Base-by-base conservation (phyloP, 139 green algal species). In the Picochlorum sp. region DNA sequence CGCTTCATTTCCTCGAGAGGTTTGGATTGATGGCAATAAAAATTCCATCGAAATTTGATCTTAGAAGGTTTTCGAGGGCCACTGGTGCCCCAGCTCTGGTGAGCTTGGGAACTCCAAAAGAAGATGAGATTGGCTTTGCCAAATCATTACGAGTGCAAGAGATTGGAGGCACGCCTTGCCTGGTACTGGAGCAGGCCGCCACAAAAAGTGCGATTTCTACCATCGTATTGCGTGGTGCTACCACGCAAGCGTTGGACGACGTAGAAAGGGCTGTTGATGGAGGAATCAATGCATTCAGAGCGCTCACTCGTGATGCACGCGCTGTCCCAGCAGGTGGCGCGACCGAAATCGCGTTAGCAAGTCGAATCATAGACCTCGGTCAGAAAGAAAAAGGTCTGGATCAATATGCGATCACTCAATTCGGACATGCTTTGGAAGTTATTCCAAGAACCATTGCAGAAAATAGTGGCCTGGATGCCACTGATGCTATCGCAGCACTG, bases 1-100 rank as follows among this genome's bases (percentile, higher is more conserved):
- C 94, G 16, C 78, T 97, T 78, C 94, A 99, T 84, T 99, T 97
- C 68, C 74, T 96, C 7, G 90, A 98, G 65, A 90, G 92, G 68
- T 93, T 96, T 74, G 76, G 77, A 54, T 66, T 95, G 54, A 89
- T 92, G 81, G 77, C 81, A 10, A 21, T 88, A 23, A 69, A 90
- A 59, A 85, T 97, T 38, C 86, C 85, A 21, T 95, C 85, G 74
- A 98, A 99, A 83, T 99, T 99, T 63, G 94, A 99, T 73, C 81
- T 99, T 65, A 79, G 91, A 26, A 72, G 94, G 15, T 78, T 99
- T 6, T 96, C 90, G 83, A 79, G 88, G n/a, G 87, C 92, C 11
- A 97, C 90, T 3, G 86, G 86, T 50, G 70, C 82, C 7, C 84
- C 81, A 16, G 84, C 85, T 10, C 72, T 95, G 20, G 75, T 90